These are phyloP conservation scores for Scytalidium sp. DNA, from an alignment of 2,329 filamentous ascomycete genomes.

Conservation along the genomic window DNA sequence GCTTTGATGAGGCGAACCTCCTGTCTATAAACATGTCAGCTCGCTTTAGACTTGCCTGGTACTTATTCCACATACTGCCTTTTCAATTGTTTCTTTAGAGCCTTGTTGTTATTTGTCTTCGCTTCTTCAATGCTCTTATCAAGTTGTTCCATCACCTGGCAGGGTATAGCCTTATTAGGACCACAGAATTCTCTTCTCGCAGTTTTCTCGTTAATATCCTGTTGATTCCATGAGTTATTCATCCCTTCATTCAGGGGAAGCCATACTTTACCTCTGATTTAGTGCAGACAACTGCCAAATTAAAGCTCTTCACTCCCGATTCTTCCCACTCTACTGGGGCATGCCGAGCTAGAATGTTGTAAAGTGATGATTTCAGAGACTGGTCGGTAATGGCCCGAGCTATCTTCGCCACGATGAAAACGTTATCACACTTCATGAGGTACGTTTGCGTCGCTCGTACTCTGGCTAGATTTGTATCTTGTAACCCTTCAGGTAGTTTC, in stretches of 20 bases:
- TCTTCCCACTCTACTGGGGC: conserved; percentile 26
- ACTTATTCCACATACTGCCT: conserved; percentile 14
- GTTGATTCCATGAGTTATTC: conserved; percentile 1
- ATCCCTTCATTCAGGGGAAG: background rate
- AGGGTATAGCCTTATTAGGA: conserved; percentile 16
- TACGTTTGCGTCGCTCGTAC: conserved; percentile 32
- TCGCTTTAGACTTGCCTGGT: conserved; percentile 1
- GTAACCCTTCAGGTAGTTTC: conserved; percentile 18
- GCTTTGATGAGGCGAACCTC: conserved; percentile 28
- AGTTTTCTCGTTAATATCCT: conserved; percentile 28
- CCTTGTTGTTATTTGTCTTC: conserved; percentile 16
- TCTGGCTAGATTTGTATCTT: conserved; percentile 33
- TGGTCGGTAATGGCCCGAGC: conserved; percentile 29
- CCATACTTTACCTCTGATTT: conserved; percentile 24
- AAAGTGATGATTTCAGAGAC: conserved; percentile 30
- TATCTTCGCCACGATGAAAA: conserved; percentile 33
- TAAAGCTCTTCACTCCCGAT: conserved; percentile 20
- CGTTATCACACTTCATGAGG: conserved; percentile 30
- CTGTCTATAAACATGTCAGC: conserved; percentile 15
- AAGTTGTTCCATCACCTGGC: conserved; percentile 16
- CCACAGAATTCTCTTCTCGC: conserved; percentile 27
- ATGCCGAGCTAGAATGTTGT: conserved; percentile 25
- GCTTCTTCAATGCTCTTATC: conserved; percentile 26
- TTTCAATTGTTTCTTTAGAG: conserved; percentile 23
- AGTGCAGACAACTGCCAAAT: conserved; percentile 32